Conservation (phyloP, 192 early-diverging fungal species). For the Lunasporangiospora selenospora region DNA sequence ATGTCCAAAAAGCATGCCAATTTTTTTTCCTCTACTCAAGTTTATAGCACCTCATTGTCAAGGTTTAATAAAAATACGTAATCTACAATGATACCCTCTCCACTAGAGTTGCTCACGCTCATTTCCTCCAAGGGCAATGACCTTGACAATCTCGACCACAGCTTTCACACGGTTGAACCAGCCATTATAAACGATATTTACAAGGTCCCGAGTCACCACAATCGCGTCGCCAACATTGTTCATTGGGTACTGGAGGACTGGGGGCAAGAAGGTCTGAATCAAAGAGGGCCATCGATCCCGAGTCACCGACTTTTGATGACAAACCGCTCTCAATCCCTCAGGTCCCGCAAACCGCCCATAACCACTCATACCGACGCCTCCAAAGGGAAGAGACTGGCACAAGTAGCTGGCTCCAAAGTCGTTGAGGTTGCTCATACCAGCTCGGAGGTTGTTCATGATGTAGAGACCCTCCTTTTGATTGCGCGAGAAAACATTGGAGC, state of each 20-base stretch:
- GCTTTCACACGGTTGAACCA: constrained; percentile 20
- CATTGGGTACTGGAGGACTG: constrained; percentile 79
- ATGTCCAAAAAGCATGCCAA: too few species aligned
- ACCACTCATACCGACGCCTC: constrained; percentile 80
- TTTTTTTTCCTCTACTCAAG: too few species aligned
- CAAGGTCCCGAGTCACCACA: constrained; percentile 40
- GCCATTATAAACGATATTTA: constrained; percentile 42
- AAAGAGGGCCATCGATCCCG: constrained; percentile 68
- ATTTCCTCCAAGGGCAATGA: constrained; percentile 22
- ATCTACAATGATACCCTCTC: too few species aligned
- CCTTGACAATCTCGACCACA: constrained; percentile 40
- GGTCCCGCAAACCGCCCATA: constrained; percentile 78
- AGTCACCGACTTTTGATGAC: constrained; percentile 75
- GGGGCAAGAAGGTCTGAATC: constrained; percentile 78
- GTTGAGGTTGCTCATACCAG: constrained; percentile 87
- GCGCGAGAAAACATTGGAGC: constrained; percentile 79
- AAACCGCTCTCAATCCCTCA: constrained; percentile 77
- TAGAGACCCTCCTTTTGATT: constrained; percentile 65
- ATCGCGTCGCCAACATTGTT: constrained; percentile 41
- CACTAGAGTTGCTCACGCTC: constrained; percentile 18
- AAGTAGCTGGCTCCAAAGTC: constrained; percentile 89
- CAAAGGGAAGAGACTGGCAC: constrained; percentile 83
- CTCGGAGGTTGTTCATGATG: constrained; percentile 67
- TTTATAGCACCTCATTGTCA: too few species aligned
- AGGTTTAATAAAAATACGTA: too few species aligned